phyloP scores from a whole-genome alignment of 306 rosid species.

The Bauhinia variegata region DNA sequence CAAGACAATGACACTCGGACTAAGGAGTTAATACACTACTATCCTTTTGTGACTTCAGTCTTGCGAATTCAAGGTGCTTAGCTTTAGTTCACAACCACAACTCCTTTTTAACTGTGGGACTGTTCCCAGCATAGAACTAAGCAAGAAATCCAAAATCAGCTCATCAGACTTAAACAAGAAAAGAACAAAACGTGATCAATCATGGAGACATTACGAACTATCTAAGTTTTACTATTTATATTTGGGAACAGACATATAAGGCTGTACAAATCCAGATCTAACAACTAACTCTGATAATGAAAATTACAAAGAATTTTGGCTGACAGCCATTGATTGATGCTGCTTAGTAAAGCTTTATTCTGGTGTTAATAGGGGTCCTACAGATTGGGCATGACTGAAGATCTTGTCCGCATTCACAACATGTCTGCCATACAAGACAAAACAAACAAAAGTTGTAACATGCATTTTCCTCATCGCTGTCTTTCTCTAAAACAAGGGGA shows the following conservation, averaged over 20 bases:
- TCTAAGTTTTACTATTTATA: conserved; percentile 5
- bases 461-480: conserved; percentile 5
- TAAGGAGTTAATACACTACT: too few relatives aligned
- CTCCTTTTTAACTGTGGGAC: too few relatives aligned
- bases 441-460: neutral
- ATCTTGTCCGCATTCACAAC: conserved; percentile 78
- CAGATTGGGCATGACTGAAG: conserved; percentile 89
- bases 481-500: neutral
- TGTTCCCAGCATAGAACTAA: too few relatives aligned
- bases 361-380: conserved; percentile 65
- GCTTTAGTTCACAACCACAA: too few relatives aligned
- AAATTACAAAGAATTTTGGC: conserved; percentile 47
- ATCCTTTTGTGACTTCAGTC: too few relatives aligned
- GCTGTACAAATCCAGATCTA: conserved; percentile 28
- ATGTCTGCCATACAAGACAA: conserved; percentile 64
- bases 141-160: neutral
- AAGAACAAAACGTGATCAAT: neutral
- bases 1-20: too few relatives aligned
- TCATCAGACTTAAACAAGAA: neutral
- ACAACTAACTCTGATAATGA: conserved; percentile 9
- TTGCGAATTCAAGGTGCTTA: too few relatives aligned
- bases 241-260: conserved; percentile 9
- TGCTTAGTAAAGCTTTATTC: conserved; percentile 75
- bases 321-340: conserved; percentile 5
- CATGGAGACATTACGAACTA: conserved; percentile 9